Conservation (phyloP, 306 rosid species). For the Morella rubra region DNA sequence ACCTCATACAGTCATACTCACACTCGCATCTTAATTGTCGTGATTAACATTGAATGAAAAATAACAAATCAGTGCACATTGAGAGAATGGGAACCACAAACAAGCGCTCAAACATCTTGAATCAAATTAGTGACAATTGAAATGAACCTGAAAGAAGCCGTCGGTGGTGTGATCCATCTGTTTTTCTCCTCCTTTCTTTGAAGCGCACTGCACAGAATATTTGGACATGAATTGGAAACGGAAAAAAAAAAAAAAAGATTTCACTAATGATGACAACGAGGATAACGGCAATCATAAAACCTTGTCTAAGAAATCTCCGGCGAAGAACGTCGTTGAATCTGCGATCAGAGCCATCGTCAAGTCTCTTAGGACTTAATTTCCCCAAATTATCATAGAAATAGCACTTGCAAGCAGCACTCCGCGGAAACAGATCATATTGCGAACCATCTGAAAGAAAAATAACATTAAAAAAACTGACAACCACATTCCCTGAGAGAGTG, state of each 20-base stretch:
- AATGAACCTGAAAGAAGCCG: slow-evolving; percentile 49
- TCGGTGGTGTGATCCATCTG: slow-evolving; percentile 42
- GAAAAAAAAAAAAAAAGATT: background rate
- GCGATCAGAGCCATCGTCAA: slow-evolving; percentile 40
- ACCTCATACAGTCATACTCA: background rate
- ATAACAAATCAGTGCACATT: background rate
- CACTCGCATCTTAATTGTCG: background rate
- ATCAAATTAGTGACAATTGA: background rate
- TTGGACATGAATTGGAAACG: background rate
- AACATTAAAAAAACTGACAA: background rate
- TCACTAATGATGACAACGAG: background rate
- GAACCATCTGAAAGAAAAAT: slow-evolving; percentile 57
- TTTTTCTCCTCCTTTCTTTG: slow-evolving; percentile 61
- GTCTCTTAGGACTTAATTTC: slow-evolving; percentile 40
- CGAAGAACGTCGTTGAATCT: slow-evolving; percentile 83
- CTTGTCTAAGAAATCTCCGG: slow-evolving; percentile 89
- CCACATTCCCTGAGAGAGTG: background rate
- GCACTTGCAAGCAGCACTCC: slow-evolving; percentile 82
- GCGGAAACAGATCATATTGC: slow-evolving; percentile 65
- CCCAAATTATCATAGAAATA: slow-evolving; percentile 75
- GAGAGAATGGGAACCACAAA: background rate
- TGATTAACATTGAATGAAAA: background rate
- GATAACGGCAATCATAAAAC: slow-evolving; percentile 30
- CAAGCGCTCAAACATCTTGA: no score
- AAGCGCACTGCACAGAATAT: slow-evolving; percentile 54